These are phyloP conservation scores for Ogataea thermomethanolica DNA, from an alignment of 805 yeast genomes.

Conservation along the genomic window DNA sequence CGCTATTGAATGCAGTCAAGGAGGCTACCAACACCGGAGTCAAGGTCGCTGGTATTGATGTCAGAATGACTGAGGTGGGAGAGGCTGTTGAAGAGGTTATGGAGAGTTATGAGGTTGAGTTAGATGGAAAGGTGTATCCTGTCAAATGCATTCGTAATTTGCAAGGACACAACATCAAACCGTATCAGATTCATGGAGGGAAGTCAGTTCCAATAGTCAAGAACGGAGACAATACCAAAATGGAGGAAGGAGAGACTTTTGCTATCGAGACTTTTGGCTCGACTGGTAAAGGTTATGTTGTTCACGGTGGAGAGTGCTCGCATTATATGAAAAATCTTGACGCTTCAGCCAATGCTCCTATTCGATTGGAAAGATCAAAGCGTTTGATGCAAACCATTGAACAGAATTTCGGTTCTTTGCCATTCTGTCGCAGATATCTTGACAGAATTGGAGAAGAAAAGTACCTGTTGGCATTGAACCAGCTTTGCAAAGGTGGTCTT, in stretches of 20 bases:
- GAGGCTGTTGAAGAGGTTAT: conserved; percentile 94
- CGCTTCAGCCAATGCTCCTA: conserved; percentile 46
- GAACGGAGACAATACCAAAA: conserved; percentile 89
- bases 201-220: conserved; percentile 96
- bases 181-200: conserved; percentile 86
- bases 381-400: conserved; percentile 67
- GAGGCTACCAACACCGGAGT: conserved; percentile 95
- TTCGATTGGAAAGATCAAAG: conserved; percentile 65
- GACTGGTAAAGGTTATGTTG: conserved; percentile 91
- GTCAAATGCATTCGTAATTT: conserved; percentile 87
- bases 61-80: conserved; percentile 90
- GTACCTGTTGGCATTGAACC: conserved; percentile 81
- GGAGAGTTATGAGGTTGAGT: conserved; percentile 93
- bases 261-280: conserved; percentile 98
- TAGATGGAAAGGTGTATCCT: conserved; percentile 80
- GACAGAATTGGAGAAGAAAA: conserved; percentile 91
- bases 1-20: conserved; percentile 75
- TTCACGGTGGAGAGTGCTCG: conserved; percentile 86
- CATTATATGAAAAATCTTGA: conserved; percentile 75
- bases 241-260: conserved; percentile 98
- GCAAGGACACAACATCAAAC: conserved; percentile 90
- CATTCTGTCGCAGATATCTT: conserved; percentile 93
- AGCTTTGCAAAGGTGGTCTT: conserved; percentile 79
- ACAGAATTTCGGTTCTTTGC: conserved; percentile 85
- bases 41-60: conserved; percentile 92